Percentiles rank a stretch among this genome's conserved stretches.
phyloP scores from a whole-genome alignment of 371 early-diverging fungal genomes.

The Fennellomyces sp. region DNA sequence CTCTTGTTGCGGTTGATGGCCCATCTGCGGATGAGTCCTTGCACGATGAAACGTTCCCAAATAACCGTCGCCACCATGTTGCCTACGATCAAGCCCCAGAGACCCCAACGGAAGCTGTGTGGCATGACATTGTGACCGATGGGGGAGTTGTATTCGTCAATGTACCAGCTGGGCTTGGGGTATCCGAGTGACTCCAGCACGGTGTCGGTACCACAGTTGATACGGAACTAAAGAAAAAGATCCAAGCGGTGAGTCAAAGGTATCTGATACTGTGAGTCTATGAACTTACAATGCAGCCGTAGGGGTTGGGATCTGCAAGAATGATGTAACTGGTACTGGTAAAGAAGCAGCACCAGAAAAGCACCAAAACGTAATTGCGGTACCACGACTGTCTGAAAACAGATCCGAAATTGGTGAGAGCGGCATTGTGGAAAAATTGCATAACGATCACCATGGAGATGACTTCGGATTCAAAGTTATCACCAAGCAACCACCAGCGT shows the following conservation, averaged over 20 bases:
- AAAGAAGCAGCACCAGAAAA: conserved; percentile 57
- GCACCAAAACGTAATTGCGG: conserved; percentile 61
- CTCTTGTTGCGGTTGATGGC: conserved; percentile 8
- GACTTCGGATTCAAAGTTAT: conserved; percentile 72
- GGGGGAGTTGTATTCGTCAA: conserved; percentile 61
- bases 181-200: conserved; percentile 54
- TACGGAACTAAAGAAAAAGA: conserved; percentile 2
- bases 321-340: conserved; percentile 61
- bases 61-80: conserved; percentile 33
- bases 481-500: conserved; percentile 82
- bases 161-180: conserved; percentile 47
- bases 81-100: conserved; percentile 50
- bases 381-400: conserved; percentile 62
- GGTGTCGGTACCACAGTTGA: conserved; percentile 74
- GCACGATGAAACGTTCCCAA: conserved; percentile 40
- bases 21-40: conserved; percentile 40
- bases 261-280: too few species aligned
- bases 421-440: conserved; percentile 65
- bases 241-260: neutral
- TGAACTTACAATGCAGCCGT: conserved; percentile 66
- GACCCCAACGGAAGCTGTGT: conserved; percentile 49
- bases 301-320: conserved; percentile 72
- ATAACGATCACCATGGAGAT: conserved; percentile 60
- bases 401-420: conserved; percentile 70
- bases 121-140: conserved; percentile 78